Conservation (phyloP, 768 basidiomycete species). For the Hygrocybe coccinea region DNA sequence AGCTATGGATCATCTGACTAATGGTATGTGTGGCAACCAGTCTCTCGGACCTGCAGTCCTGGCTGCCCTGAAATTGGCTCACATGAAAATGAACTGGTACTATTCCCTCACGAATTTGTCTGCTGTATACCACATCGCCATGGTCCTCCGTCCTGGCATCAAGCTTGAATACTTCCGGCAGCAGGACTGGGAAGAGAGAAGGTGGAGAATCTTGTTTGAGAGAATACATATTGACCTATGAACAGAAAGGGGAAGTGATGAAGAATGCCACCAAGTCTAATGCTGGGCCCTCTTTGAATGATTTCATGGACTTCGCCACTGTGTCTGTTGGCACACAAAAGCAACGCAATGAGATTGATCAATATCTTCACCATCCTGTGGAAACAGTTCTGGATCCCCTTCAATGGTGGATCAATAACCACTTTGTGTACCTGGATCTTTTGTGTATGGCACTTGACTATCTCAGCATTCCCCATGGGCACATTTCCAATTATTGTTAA, state of each 20-base stretch:
- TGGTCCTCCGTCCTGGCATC: slow-evolving; percentile 30
- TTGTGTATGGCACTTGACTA: slow-evolving; percentile 28
- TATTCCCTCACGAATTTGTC: slow-evolving; percentile 30
- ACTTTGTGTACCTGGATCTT: slow-evolving; percentile 15
- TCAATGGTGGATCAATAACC: slow-evolving; percentile 20
- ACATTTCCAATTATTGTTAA: too few species aligned
- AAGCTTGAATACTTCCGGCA: slow-evolving; percentile 28
- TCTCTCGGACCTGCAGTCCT: slow-evolving; percentile 17
- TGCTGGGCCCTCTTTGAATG: background rate
- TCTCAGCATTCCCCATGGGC: slow-evolving; percentile 4
- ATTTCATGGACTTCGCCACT: too few species aligned
- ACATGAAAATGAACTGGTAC: slow-evolving; percentile 30
- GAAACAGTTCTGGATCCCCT: slow-evolving; percentile 13
- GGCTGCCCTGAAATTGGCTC: slow-evolving; percentile 21
- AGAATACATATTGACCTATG: slow-evolving; percentile 9
- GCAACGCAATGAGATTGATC: background rate
- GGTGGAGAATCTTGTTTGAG: slow-evolving; percentile 13
- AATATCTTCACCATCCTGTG: slow-evolving; percentile 17
- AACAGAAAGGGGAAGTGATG: background rate
- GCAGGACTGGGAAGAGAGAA: slow-evolving; percentile 18
- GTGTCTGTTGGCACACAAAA: too few species aligned
- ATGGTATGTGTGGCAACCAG: slow-evolving; percentile 7
- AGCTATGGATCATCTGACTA: slow-evolving; percentile 31
- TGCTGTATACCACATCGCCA: slow-evolving; percentile 32
- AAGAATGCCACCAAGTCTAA: background rate